Evolutionary conservation across 1,284 basidiomycete genomes (phyloP).

Genomic region (Pulveroboletus sp.): DNA sequence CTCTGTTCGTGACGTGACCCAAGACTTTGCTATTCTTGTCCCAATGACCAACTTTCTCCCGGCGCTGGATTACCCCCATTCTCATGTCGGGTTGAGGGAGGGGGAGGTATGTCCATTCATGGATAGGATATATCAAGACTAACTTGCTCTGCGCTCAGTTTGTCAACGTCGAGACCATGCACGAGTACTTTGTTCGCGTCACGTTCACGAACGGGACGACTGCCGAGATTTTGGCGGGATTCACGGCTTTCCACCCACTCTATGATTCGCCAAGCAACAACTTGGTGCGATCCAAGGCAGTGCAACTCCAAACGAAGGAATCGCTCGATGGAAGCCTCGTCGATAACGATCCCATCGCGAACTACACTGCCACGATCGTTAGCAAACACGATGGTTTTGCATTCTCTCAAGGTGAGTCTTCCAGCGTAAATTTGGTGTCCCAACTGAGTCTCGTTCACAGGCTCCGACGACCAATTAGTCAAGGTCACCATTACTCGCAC

Average conservation of each 20-base stretch:
- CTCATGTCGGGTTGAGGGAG: background rate
- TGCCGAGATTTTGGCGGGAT: constrained; percentile 10
- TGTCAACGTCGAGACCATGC: constrained; percentile 4
- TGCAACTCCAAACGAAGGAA: background rate
- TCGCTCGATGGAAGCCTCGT: constrained; percentile 1
- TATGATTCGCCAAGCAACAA: background rate
- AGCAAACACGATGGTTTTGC: background rate
- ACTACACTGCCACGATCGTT: constrained; percentile 4
- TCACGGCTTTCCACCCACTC: constrained; percentile 17
- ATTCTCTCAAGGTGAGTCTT: background rate
- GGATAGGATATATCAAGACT: background rate
- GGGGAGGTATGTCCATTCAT: constrained; percentile 1
- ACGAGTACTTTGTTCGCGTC: constrained; percentile 17
- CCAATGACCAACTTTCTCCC: constrained; percentile 15
- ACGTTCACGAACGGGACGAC: constrained; percentile 11
- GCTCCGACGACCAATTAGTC: background rate
- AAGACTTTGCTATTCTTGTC: constrained; percentile 7
- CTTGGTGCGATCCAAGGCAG: background rate
- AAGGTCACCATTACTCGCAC: background rate
- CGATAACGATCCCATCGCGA: constrained; percentile 1
- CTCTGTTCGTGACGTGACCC: background rate
- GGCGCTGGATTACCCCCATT: background rate
- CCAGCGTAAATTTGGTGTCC: background rate
- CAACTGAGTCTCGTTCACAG: background rate
- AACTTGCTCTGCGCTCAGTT: background rate